Conservation (phyloP, 2,329 filamentous ascomycete species). For the Fusarium sp. region DNA sequence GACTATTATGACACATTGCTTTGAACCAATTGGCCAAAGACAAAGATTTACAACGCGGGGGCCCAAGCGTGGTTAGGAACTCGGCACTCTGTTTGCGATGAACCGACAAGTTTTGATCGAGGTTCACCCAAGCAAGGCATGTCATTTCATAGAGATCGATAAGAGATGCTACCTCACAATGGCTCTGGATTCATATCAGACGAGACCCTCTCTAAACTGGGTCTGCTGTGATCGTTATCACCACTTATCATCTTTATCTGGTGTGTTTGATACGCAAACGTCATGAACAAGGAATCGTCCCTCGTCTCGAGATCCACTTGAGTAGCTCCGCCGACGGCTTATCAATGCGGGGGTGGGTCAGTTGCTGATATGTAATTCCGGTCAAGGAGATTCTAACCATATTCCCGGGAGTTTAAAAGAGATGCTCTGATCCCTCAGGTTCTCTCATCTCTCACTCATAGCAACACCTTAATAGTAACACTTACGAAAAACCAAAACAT, state of each 20-base stretch:
- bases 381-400: not conserved
- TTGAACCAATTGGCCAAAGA: not conserved
- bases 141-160: too few species aligned
- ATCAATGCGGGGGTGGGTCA: constrained; percentile 28
- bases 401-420: not conserved
- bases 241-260: constrained; percentile 3
- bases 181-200: too few species aligned
- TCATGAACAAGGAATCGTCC: not conserved
- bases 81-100: too few species aligned
- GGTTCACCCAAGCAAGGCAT: too few species aligned
- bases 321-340: constrained; percentile 12
- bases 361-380: not conserved
- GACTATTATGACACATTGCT: not conserved
- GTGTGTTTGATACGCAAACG: not conserved
- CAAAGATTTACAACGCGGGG: not conserved
- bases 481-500: too few species aligned
- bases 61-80: too few species aligned
- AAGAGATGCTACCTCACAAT: too few species aligned
- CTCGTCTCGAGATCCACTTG: not conserved
- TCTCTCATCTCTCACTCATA: too few species aligned
- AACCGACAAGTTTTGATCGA: too few species aligned
- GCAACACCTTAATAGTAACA: too few species aligned
- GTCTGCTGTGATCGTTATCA: not conserved
- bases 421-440: not conserved
- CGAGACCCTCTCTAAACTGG: too few species aligned